Percentiles rank a stretch among this genome's conserved stretches.
These are phyloP conservation scores for Pichia sp. DNA, from an alignment of 1,139 yeast genomes.

Conservation along the genomic window DNA sequence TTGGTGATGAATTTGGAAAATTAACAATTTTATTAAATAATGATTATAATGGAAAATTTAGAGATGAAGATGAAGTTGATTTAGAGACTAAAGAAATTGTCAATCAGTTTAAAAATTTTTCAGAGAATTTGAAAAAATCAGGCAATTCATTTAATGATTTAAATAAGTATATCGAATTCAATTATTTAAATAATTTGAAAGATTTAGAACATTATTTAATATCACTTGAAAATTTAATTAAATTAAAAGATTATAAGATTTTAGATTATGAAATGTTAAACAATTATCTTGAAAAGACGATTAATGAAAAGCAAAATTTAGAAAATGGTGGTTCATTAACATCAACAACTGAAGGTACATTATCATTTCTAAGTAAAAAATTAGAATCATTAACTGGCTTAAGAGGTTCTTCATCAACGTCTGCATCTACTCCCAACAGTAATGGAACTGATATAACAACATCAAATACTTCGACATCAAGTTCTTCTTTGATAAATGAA, in stretches of 20 bases:
- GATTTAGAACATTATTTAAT: constrained; percentile 84
- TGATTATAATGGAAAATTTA: constrained; percentile 27
- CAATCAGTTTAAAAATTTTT: constrained; percentile 45
- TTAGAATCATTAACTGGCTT: constrained; percentile 28
- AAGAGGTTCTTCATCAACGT: constrained; percentile 10
- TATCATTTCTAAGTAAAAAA: constrained; percentile 28
- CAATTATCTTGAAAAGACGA: constrained; percentile 69
- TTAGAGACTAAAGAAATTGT: constrained; percentile 28
- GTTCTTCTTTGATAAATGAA: constrained; percentile 46
- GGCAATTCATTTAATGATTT: constrained; percentile 41
- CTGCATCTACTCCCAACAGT: constrained; percentile 31
- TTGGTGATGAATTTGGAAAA: constrained; percentile 63
- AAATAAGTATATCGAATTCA: constrained; percentile 66
- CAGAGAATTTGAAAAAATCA: constrained; percentile 45
- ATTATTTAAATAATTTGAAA: constrained; percentile 73
- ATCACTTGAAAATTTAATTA: constrained; percentile 68
- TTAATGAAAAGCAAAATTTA: constrained; percentile 55
- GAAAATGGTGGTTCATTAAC: constrained; percentile 43
- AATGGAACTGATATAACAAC: constrained; percentile 24
- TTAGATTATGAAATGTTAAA: constrained; percentile 82
- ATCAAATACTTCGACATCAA: background rate
- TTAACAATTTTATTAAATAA: constrained; percentile 46
- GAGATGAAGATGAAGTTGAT: constrained; percentile 16
- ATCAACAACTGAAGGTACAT: constrained; percentile 30
- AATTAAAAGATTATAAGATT: constrained; percentile 84